Base-by-base conservation (phyloP, 2,329 filamentous ascomycete species). In the Mariannaea sp. region DNA sequence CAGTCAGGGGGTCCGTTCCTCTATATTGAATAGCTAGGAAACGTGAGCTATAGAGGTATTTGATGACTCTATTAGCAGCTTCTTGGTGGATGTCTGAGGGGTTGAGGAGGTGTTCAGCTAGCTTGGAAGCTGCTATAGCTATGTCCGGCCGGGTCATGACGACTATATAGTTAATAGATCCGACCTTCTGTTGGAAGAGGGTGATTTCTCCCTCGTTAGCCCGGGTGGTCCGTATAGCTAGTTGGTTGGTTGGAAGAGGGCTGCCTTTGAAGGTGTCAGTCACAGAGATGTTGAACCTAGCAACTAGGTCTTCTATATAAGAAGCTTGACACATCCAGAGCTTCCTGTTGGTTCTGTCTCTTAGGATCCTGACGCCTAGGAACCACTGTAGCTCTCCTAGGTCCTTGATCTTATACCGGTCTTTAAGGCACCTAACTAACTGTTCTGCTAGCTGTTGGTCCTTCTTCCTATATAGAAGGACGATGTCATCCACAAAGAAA, bases 131-230 rank as follows among this genome's bases (percentile, higher is more conserved):
- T 32, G 33, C n/a, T n/a, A 26, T 36, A 27, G n/a, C 14, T 9
- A 40, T 20, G 7, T 48, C 19, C 1, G 35, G 45, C 24, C 26
- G 7, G 7, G 16, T 40, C 3, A 40, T 48, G 4, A 48, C 17
- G 5, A 19, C 17, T 3, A 14, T 7, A 9, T 33, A 48, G 26
- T 48, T 48, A 14, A 36, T 35, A 5, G 42, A 46, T 19, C 42
- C 30, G n/a, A 46, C 27, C 20, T 49, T 49, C 19, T 41, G 19
- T 26, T 49, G 26, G 14, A 17, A 49, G 2, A 49, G 17, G 20
- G 17, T 3, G 20, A 42, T 16, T 10, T 42, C 4, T 2, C 13
- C 7, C 2, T 1, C 3, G 16, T 8, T 35, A 6, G 36, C 36
- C 10, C 41, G 9, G 32, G 22, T 5, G 17, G 32, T 14, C 32